Evolutionary conservation across 164 flowering plant species (phyloP).

Genomic region (Magnolia officinalis): DNA sequence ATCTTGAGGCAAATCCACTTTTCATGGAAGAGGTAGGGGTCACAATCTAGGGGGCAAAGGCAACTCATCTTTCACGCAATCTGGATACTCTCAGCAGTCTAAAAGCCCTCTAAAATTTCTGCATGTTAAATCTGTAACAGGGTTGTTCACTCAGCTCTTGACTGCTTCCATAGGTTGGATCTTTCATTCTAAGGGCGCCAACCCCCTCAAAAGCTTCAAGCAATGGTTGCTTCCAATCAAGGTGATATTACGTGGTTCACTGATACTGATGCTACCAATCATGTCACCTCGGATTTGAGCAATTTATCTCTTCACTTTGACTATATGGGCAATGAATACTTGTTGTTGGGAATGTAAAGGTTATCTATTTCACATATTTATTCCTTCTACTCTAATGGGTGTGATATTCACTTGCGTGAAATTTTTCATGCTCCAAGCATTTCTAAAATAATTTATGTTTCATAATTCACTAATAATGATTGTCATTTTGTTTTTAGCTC

Average conservation of each 20-base stretch:
- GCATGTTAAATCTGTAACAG: neutral
- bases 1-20: neutral
- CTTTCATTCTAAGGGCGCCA: neutral
- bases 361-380: neutral
- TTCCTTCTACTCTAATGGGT: neutral
- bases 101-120: neutral
- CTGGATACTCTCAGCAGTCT: neutral
- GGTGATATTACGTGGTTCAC: neutral
- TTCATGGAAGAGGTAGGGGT: neutral
- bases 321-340: neutral
- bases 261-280: neutral
- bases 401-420: neutral
- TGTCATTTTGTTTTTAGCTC: neutral
- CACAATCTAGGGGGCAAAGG: neutral
- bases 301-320: neutral
- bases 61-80: neutral
- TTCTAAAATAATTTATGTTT: neutral
- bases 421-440: neutral
- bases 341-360: neutral
- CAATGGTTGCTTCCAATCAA: neutral
- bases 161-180: neutral
- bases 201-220: neutral
- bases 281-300: neutral
- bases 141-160: neutral
- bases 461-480: neutral